phyloP scores from a whole-genome alignment of 1,139 yeast species.

The Candida mesenterica region DNA sequence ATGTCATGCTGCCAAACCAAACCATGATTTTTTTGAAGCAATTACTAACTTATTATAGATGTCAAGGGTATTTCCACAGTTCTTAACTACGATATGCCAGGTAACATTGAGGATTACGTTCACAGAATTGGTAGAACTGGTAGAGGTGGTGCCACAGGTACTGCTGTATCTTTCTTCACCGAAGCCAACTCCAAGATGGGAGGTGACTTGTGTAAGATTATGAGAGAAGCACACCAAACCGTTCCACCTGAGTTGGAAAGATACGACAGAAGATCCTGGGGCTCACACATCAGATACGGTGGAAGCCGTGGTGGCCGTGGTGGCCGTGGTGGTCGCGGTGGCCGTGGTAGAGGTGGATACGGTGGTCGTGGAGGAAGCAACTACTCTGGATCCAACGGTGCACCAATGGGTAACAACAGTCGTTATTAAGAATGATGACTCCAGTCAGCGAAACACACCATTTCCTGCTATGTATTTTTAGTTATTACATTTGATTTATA shows the following conservation, averaged over 20 bases:
- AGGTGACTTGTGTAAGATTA: slow-evolving; percentile 82
- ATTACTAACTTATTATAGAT: slow-evolving; percentile 55
- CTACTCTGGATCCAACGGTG: slow-evolving; percentile 23
- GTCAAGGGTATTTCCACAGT: slow-evolving; percentile 96
- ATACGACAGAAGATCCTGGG: slow-evolving; percentile 54
- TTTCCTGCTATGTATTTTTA: slow-evolving; percentile 4
- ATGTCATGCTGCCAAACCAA: too few species aligned
- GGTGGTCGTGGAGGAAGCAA: slow-evolving; percentile 47
- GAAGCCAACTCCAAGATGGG: slow-evolving; percentile 86
- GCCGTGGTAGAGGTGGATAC: slow-evolving; percentile 45
- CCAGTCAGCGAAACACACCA: slow-evolving; percentile 1
- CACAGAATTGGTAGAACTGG: slow-evolving; percentile 98
- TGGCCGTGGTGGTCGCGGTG: slow-evolving; percentile 20
- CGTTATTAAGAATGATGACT: slow-evolving; percentile 16
- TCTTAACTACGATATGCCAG: slow-evolving; percentile 95
- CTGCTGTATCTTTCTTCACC: slow-evolving; percentile 93
- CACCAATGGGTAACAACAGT: slow-evolving; percentile 24
- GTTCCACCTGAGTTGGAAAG: slow-evolving; percentile 65
- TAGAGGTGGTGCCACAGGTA: slow-evolving; percentile 96
- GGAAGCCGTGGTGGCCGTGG: slow-evolving; percentile 57
- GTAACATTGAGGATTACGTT: slow-evolving; percentile 96
- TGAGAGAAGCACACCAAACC: slow-evolving; percentile 93
- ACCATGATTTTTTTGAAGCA: slow-evolving; percentile 1
- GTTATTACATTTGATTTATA: slow-evolving; percentile 7
- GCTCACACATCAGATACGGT: slow-evolving; percentile 58